phyloP scores from a whole-genome alignment of 805 yeast species.

The Lachancea lanzarotensis region DNA sequence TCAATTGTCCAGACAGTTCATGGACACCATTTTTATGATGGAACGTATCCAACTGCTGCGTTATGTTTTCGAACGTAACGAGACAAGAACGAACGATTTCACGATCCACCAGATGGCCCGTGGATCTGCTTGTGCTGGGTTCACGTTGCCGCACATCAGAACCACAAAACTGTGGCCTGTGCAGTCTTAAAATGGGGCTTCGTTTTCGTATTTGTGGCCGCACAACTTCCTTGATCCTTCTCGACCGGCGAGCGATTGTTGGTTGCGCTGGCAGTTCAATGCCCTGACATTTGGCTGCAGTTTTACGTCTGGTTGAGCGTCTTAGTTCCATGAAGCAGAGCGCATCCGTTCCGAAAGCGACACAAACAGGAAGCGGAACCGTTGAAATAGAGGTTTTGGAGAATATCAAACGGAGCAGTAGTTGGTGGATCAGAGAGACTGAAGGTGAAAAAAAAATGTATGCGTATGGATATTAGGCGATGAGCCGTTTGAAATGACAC shows the following conservation, averaged over 20 bases:
- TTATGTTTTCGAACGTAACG: neutral
- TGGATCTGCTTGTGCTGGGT: neutral
- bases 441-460: neutral
- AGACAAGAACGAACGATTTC: slow-evolving; percentile 1
- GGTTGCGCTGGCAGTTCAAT: neutral
- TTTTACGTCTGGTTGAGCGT: slow-evolving; percentile 6
- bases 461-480: neutral
- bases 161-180: neutral
- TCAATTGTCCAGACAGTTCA: slow-evolving; percentile 1
- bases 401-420: too few relatives aligned
- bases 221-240: neutral
- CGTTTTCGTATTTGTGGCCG: neutral
- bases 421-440: too few relatives aligned
- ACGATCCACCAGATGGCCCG: neutral
- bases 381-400: too few relatives aligned
- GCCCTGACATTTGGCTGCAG: neutral
- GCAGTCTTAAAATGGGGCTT: neutral
- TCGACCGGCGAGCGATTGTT: neutral
- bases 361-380: too few relatives aligned
- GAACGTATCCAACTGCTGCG: neutral
- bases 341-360: neutral
- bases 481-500: slow-evolving; percentile 1
- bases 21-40: neutral
- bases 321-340: slow-evolving; percentile 3
- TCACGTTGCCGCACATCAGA: neutral